Conservation (phyloP, 345 rosid species). For the Lepidium aucheri region DNA sequence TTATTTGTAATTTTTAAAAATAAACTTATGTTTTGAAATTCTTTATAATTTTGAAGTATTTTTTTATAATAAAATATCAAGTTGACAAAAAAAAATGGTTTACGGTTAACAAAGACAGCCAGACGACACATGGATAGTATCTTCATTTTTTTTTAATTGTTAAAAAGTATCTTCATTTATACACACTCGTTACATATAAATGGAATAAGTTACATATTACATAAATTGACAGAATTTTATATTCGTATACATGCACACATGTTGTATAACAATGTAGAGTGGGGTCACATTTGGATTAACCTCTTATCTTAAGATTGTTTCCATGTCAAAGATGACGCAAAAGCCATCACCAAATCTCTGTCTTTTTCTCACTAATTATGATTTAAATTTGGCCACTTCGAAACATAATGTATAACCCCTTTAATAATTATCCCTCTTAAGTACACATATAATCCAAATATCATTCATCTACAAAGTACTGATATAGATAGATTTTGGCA, state of each 20-base stretch:
- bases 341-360: constrained; percentile 17
- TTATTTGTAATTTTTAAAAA: too few relatives aligned
- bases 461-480: too few relatives aligned
- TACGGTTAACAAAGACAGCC: neutral
- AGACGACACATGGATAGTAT: constrained; percentile 24
- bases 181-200: constrained; percentile 3
- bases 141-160: neutral
- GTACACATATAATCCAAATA: too few relatives aligned
- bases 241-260: neutral
- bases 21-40: too few relatives aligned
- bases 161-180: neutral
- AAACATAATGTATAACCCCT: neutral
- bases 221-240: neutral
- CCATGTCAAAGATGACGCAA: constrained; percentile 29
- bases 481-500: neutral
- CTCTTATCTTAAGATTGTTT: constrained; percentile 22
- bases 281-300: constrained; percentile 25
- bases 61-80: too few relatives aligned
- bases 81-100: too few relatives aligned
- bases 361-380: neutral
- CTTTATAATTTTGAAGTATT: too few relatives aligned
- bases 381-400: neutral
- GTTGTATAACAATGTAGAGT: neutral
- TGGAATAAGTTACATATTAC: neutral
- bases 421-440: neutral